phyloP scores from a whole-genome alignment of 352 stramenopile species.

The Phytophthora brassicae region DNA sequence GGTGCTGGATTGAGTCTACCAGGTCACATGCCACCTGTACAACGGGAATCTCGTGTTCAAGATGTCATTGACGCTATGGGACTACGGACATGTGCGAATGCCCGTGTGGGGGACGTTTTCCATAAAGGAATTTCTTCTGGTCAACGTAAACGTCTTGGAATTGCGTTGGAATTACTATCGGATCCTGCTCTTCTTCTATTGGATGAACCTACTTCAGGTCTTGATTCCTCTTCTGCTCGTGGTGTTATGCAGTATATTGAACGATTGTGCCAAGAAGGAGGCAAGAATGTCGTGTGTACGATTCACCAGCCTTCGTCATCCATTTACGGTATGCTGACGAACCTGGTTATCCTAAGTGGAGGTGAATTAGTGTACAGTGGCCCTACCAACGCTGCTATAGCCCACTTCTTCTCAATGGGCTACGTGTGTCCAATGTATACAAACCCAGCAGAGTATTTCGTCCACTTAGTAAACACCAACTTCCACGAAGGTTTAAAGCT shows the following conservation, averaged over 20 bases:
- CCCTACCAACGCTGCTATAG: constrained; percentile 47
- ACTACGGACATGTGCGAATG: constrained; percentile 57
- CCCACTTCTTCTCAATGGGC: constrained; percentile 52
- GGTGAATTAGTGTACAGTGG: constrained; percentile 92
- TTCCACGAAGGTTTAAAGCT: constrained; percentile 41
- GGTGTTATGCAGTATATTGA: constrained; percentile 85
- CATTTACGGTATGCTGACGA: constrained; percentile 69
- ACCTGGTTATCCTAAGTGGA: constrained; percentile 57
- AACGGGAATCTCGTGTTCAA: constrained; percentile 61
- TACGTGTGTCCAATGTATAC: constrained; percentile 66
- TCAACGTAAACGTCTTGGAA: constrained; percentile 91
- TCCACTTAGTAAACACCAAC: constrained; percentile 62
- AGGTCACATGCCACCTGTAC: constrained; percentile 43
- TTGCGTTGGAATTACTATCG: constrained; percentile 92
- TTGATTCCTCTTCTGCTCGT: constrained; percentile 90
- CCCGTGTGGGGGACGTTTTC: constrained; percentile 84
- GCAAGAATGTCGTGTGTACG: constrained; percentile 76
- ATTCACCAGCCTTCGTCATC: constrained; percentile 88
- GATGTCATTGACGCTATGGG: constrained; percentile 77
- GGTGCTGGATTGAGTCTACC: constrained; percentile 59
- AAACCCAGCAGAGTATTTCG: constrained; percentile 71
- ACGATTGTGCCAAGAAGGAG: constrained; percentile 41
- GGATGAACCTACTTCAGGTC: constrained; percentile 92
- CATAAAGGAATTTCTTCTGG: constrained; percentile 85
- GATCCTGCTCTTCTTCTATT: constrained; percentile 95